Conservation (phyloP, 2,329 filamentous ascomycete genomes). For the Venturiaceae sp. region DNA sequence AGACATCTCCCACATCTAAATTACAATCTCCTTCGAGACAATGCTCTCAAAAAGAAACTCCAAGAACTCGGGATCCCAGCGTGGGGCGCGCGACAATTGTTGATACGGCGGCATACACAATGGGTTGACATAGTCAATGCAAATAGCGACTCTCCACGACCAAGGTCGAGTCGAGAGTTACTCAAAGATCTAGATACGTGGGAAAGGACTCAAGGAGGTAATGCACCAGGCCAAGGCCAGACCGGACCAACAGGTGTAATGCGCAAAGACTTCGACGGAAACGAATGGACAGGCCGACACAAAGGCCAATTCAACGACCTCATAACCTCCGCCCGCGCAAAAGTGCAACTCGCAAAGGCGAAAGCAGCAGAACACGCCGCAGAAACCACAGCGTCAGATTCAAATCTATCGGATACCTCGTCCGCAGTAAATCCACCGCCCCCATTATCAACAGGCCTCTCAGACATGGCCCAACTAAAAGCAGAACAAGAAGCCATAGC, state of each 20-base stretch:
- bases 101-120: conserved; percentile 77
- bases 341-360: conserved; percentile 32
- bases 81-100: conserved; percentile 54
- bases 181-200: conserved; percentile 72
- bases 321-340: conserved; percentile 63
- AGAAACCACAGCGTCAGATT: conserved; percentile 1
- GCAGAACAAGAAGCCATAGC: not conserved
- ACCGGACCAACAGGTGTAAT: conserved; percentile 45
- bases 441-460: not conserved
- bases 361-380: conserved; percentile 10
- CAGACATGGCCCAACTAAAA: not conserved
- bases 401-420: not conserved
- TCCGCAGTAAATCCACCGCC: not conserved
- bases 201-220: conserved; percentile 72
- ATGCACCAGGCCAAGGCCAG: conserved; percentile 33
- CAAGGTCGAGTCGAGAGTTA: conserved; percentile 61
- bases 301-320: conserved; percentile 65
- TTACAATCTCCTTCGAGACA: conserved; percentile 71
- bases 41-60: conserved; percentile 68
- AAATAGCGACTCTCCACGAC: conserved; percentile 76
- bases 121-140: conserved; percentile 97
- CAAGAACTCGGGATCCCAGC: conserved; percentile 68
- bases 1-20: conserved; percentile 52
- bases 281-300: conserved; percentile 65
- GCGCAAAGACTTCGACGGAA: conserved; percentile 80